Percentiles rank a stretch among this genome's conserved stretches.
These are phyloP conservation scores for peach (Prunus persica) DNA, from an alignment of 306 rosid species.

Conservation along the genomic window Prunus_persica_NCBIv2 NC_034010.1:24637501-24638000, in stretches of 20 bases:
- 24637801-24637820: no score
- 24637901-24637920: background rate
- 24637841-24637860: background rate
- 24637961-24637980: constrained; percentile 42
- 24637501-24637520: background rate
- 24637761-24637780: background rate
- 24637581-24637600: background rate
- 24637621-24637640: background rate
- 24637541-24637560: background rate
- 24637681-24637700: background rate
- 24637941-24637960: background rate
- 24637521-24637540: background rate
- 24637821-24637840: background rate
- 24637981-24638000: constrained; percentile 69
- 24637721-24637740: background rate
- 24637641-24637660: background rate
- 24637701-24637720: background rate
- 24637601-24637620: background rate
- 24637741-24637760: background rate
- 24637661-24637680: background rate
- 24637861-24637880: background rate
- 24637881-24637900: background rate
- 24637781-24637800: background rate
- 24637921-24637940: background rate
- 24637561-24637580: background rate